A percentile compares a stretch with the other conserved stretches of the same genome.
These are phyloP conservation scores for Colletotrichum horii DNA, from an alignment of 2,329 filamentous ascomycete species.

Conservation along the genomic window DNA sequence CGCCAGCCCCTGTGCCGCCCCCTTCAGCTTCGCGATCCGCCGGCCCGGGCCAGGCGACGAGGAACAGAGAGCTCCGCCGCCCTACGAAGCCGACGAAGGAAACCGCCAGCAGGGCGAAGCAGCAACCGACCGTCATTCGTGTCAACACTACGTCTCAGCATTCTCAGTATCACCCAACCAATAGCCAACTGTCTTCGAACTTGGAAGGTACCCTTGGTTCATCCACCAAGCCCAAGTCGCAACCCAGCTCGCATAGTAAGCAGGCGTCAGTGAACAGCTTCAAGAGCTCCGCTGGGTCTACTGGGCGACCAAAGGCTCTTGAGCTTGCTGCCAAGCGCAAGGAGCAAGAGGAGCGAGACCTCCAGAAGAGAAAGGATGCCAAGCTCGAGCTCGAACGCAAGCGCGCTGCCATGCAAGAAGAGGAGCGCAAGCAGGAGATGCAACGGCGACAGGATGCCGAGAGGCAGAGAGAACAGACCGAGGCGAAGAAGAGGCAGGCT, in stretches of 20 bases:
- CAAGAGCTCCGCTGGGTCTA: slow-evolving; percentile 68
- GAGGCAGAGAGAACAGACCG: slow-evolving; percentile 62
- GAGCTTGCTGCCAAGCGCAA: slow-evolving; percentile 81
- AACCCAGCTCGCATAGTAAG: slow-evolving; percentile 66
- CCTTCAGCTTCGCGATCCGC: slow-evolving; percentile 62
- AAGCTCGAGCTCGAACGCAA: slow-evolving; percentile 84
- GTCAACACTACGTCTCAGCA: slow-evolving; percentile 72
- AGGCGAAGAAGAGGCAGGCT: slow-evolving; percentile 71
- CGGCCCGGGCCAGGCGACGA: slow-evolving; percentile 50
- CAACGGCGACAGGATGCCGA: slow-evolving; percentile 66
- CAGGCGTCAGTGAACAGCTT: slow-evolving; percentile 59
- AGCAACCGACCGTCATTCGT: slow-evolving; percentile 73
- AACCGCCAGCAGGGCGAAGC: slow-evolving; percentile 61
- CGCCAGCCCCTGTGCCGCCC: slow-evolving; percentile 61
- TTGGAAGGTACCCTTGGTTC: slow-evolving; percentile 59
- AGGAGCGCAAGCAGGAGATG: slow-evolving; percentile 65
- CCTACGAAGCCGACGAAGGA: slow-evolving; percentile 70
- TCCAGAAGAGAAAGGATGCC: slow-evolving; percentile 78
- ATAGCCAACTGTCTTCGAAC: slow-evolving; percentile 60
- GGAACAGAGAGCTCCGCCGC: slow-evolving; percentile 60
- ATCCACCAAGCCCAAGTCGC: slow-evolving; percentile 65
- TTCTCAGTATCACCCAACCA: slow-evolving; percentile 64
- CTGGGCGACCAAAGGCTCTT: slow-evolving; percentile 72
- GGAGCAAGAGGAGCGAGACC: slow-evolving; percentile 83
- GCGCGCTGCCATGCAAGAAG: slow-evolving; percentile 69